Evolutionary conservation across 805 yeast genomes (phyloP).

Genomic region (Dipodascus albidus): DNA sequence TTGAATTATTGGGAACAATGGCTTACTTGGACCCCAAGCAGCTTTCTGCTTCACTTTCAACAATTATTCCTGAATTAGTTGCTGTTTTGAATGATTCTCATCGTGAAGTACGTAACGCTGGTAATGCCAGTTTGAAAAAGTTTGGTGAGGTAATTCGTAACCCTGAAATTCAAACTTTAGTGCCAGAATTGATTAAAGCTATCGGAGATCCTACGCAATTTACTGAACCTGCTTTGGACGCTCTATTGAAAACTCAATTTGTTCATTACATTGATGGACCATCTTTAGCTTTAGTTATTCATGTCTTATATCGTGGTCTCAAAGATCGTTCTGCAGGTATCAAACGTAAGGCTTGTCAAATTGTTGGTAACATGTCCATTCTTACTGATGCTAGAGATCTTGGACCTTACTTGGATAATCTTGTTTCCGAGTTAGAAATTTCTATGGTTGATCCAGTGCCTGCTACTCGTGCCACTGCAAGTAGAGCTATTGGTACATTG

Average conservation of each 20-base stretch:
- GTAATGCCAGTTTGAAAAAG: slow-evolving; percentile 74
- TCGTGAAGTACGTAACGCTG: slow-evolving; percentile 93
- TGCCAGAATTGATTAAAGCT: slow-evolving; percentile 78
- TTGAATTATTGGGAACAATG: slow-evolving; percentile 93
- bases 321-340: slow-evolving; percentile 87
- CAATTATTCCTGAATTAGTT: slow-evolving; percentile 92
- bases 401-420: slow-evolving; percentile 65
- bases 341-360: slow-evolving; percentile 90
- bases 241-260: slow-evolving; percentile 79
- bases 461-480: slow-evolving; percentile 91
- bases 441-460: slow-evolving; percentile 99
- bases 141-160: slow-evolving; percentile 96
- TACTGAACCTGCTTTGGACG: slow-evolving; percentile 81
- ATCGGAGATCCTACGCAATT: slow-evolving; percentile 91
- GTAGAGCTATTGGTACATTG: slow-evolving; percentile 90
- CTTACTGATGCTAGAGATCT: slow-evolving; percentile 82
- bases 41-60: slow-evolving; percentile 75
- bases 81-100: slow-evolving; percentile 91
- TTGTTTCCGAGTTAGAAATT: slow-evolving; percentile 72
- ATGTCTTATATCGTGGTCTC: slow-evolving; percentile 93
- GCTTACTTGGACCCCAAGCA: slow-evolving; percentile 95
- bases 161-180: slow-evolving; percentile 90
- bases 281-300: slow-evolving; percentile 86
- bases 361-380: slow-evolving; percentile 97
- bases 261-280: slow-evolving; percentile 98